These are phyloP conservation scores for Aspergillus hortae DNA, from an alignment of 2,329 filamentous ascomycete genomes.

Conservation along the genomic window DNA sequence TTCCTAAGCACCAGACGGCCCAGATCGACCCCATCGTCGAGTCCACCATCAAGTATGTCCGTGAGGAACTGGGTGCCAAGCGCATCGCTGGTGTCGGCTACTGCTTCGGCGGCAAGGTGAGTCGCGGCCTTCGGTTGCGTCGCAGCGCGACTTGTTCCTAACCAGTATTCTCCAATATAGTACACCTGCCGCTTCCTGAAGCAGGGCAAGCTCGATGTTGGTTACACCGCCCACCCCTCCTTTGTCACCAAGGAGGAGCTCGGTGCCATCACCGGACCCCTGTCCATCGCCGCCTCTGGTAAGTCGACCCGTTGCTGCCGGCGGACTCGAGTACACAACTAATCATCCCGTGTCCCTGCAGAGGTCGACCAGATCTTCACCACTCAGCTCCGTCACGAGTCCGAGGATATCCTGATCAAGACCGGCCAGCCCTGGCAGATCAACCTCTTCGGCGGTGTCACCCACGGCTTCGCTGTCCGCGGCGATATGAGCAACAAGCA, in stretches of 20 bases:
- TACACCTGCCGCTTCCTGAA: slow-evolving; percentile 67
- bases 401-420: slow-evolving; percentile 60
- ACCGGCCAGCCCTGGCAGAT: slow-evolving; percentile 67
- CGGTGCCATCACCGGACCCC: slow-evolving; percentile 60
- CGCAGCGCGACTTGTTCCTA: not conserved
- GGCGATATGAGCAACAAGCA: slow-evolving; percentile 57
- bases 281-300: slow-evolving; percentile 61
- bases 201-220: slow-evolving; percentile 62
- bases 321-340: slow-evolving; percentile 4
- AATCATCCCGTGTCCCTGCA: slow-evolving; percentile 14
- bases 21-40: slow-evolving; percentile 54
- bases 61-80: slow-evolving; percentile 53
- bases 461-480: slow-evolving; percentile 73
- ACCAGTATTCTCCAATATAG: slow-evolving; percentile 31
- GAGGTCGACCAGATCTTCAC: slow-evolving; percentile 67
- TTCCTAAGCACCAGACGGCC: slow-evolving; percentile 46
- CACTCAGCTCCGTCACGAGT: slow-evolving; percentile 59
- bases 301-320: slow-evolving; percentile 18
- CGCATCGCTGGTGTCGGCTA: slow-evolving; percentile 66
- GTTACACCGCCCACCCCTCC: slow-evolving; percentile 72
- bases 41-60: slow-evolving; percentile 53
- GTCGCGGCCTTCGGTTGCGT: not conserved
- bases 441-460: slow-evolving; percentile 66
- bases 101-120: slow-evolving; percentile 70
- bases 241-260: slow-evolving; percentile 69